Evolutionary conservation across 2,329 filamentous ascomycete species (phyloP).

Genomic region (Verticillium longisporum): DNA sequence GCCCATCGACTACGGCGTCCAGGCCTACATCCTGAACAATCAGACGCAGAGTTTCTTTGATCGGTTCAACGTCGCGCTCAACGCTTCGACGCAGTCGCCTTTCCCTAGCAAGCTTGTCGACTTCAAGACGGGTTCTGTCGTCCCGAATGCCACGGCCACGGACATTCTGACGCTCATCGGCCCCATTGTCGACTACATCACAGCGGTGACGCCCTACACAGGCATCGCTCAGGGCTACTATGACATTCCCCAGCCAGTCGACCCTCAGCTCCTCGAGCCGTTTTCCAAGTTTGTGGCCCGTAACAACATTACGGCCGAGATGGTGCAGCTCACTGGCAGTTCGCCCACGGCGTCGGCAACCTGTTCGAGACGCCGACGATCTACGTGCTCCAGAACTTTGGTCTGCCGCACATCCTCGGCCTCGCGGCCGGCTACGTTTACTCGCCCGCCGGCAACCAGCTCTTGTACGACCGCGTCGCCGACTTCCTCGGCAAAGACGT

Average conservation of each 20-base stretch:
- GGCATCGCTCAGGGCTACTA: conserved; percentile 14
- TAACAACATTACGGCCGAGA: conserved; percentile 27
- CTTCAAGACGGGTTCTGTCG: conserved; percentile 9
- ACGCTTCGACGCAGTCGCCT: conserved; percentile 12
- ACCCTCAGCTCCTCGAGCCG: conserved; percentile 32
- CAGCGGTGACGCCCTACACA: conserved; percentile 5
- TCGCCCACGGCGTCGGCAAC: conserved; percentile 31
- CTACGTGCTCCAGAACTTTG: conserved; percentile 29
- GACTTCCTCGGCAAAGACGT: conserved; percentile 18
- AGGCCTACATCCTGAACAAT: conserved; percentile 26
- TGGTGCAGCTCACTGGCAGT: conserved; percentile 25
- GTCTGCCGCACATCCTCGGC: conserved; percentile 15
- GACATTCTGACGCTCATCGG: conserved; percentile 5
- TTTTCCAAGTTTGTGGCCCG: conserved; percentile 34
- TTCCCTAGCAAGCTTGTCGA: conserved; percentile 12
- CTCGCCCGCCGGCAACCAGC: conserved; percentile 14
- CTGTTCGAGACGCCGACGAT: conserved; percentile 28
- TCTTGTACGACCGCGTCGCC: conserved; percentile 19
- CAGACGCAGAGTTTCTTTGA: conserved; percentile 34
- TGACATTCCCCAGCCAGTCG: conserved; percentile 33
- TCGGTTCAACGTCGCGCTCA: conserved; percentile 27
- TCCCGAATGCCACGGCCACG: conserved; percentile 8
- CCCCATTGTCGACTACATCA: conserved; percentile 3
- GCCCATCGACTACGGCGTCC: conserved; percentile 26
- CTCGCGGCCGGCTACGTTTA: conserved; percentile 27